Conservation (phyloP, 2,329 filamentous ascomycete genomes). For the Drechslera avenae region DNA sequence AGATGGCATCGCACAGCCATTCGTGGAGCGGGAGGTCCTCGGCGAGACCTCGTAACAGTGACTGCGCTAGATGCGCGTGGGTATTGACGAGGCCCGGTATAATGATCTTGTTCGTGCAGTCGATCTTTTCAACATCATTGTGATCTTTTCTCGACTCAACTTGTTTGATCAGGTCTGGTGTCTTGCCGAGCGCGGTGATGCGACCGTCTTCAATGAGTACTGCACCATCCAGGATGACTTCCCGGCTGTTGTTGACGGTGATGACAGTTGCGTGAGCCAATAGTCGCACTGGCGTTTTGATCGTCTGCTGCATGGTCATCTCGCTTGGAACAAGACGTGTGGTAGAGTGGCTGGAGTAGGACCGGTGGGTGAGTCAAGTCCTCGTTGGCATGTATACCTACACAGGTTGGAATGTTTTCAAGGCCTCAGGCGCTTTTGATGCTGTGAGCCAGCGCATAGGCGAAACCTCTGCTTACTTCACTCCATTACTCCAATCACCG, state of each 20-base stretch:
- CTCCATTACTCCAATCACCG: neutral
- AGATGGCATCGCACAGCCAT: constrained; percentile 44
- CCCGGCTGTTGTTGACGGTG: constrained; percentile 54
- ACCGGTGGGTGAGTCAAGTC: neutral
- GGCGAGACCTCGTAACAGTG: constrained; percentile 41
- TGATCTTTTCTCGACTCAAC: neutral
- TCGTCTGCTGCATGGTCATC: neutral
- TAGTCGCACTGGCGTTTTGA: constrained; percentile 28
- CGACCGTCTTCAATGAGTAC: constrained; percentile 49
- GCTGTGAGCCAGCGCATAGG: neutral
- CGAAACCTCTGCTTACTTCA: neutral
- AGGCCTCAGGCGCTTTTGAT: neutral
- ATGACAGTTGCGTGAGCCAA: constrained; percentile 59
- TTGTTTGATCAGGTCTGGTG: constrained; percentile 30
- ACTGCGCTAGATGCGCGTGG: constrained; percentile 46
- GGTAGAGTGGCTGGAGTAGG: neutral
- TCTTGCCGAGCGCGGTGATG: constrained; percentile 55
- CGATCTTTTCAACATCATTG: constrained; percentile 19
- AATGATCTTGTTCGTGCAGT: constrained; percentile 41
- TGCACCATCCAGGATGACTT: constrained; percentile 56
- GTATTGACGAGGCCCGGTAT: constrained; percentile 47
- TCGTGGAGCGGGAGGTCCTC: constrained; percentile 30
- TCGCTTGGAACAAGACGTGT: neutral
- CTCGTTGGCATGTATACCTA: neutral
- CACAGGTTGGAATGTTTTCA: neutral